phyloP scores from a whole-genome alignment of 2,329 filamentous ascomycete genomes.

The Aspergillus fischeri region DNA sequence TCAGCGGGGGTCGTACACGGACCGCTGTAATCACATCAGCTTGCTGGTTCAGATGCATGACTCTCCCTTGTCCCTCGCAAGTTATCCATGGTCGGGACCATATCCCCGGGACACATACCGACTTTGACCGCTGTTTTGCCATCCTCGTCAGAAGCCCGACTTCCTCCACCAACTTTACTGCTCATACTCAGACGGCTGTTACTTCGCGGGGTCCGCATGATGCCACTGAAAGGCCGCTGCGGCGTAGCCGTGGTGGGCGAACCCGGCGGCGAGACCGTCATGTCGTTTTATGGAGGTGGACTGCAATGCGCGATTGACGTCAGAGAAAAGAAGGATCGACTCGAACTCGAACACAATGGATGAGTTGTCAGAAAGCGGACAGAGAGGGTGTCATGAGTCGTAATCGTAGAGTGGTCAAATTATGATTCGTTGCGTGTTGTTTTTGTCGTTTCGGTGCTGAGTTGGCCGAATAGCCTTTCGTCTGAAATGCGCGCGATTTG shows the following conservation, averaged over 20 bases:
- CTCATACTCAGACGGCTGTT: conserved; percentile 78
- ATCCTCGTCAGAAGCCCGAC: conserved; percentile 85
- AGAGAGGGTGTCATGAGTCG: background rate
- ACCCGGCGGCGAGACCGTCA: conserved; percentile 67
- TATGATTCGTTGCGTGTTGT: background rate
- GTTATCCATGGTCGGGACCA: background rate
- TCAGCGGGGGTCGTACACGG: conserved; percentile 82
- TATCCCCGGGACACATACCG: conserved; percentile 62
- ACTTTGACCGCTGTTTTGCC: conserved; percentile 91
- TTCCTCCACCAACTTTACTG: conserved; percentile 69
- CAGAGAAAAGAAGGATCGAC: background rate
- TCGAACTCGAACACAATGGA: background rate
- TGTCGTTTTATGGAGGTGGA: conserved; percentile 29
- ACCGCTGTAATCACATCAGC: conserved; percentile 59
- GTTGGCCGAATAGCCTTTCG: background rate
- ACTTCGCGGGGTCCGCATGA: conserved; percentile 73
- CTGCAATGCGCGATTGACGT: conserved; percentile 3
- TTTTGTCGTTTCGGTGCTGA: background rate
- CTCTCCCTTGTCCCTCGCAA: background rate
- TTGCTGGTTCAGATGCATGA: background rate
- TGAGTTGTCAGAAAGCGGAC: background rate
- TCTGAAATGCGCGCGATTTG: conserved; percentile 14
- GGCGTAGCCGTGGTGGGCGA: conserved; percentile 55
- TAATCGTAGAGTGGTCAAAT: background rate
- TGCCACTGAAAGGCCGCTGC: conserved; percentile 73